Evolutionary conservation across 192 early-diverging fungal genomes (phyloP).

Genomic region (Entrophospora sp.): DNA sequence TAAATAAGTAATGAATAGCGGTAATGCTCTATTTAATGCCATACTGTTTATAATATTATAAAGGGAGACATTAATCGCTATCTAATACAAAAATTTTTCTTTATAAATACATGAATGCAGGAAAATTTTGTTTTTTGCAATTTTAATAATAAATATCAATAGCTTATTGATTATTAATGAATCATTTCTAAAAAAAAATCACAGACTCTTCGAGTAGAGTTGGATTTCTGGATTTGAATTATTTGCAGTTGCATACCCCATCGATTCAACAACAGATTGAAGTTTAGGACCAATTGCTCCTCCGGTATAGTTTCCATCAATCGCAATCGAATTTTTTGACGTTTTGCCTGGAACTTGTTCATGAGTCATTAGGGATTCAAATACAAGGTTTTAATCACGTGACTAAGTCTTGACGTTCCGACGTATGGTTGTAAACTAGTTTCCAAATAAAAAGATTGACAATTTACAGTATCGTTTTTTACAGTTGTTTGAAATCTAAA

Average conservation of each 20-base stretch:
- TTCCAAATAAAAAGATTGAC: constrained; percentile 15
- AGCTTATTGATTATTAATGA: no score
- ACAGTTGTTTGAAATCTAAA: not conserved
- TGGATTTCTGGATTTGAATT: not conserved
- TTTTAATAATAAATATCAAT: no score
- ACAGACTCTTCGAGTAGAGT: no score
- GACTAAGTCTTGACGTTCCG: constrained; percentile 25
- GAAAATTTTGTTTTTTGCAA: no score
- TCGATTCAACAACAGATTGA: not conserved
- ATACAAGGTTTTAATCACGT: constrained; percentile 25
- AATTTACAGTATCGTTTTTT: not conserved
- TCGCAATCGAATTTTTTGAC: not conserved
- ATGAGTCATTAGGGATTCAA: constrained; percentile 31
- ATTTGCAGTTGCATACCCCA: constrained; percentile 17
- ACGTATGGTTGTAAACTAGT: constrained; percentile 26
- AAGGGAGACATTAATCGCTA: no score
- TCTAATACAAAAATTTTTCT: no score
- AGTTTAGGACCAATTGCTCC: constrained; percentile 32
- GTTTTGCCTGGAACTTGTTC: constrained; percentile 21
- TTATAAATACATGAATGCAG: no score
- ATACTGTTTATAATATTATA: no score
- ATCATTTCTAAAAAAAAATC: no score
- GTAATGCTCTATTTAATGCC: no score
- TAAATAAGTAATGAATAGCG: no score
- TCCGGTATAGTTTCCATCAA: not conserved